A percentile compares a stretch with the other conserved stretches of the same genome.
Conservation (phyloP, 2,329 filamentous ascomycete genomes). For the Pyricularia grisea region DNA sequence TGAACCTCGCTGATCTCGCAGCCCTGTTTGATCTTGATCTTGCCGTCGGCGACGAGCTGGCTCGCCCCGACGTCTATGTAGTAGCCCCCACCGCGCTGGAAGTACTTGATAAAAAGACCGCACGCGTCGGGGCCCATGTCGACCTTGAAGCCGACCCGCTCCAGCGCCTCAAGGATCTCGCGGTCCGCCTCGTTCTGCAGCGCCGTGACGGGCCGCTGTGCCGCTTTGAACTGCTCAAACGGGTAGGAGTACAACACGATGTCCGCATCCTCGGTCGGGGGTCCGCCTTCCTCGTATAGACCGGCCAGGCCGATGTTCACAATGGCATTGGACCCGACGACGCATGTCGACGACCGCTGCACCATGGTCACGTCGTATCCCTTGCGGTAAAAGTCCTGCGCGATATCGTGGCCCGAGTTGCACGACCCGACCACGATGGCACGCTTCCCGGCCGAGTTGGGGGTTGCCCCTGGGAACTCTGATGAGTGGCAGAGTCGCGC, state of each 20-base stretch:
- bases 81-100: slow-evolving; percentile 51
- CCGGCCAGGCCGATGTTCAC: slow-evolving; percentile 33
- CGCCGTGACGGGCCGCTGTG: slow-evolving; percentile 33
- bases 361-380: slow-evolving; percentile 52
- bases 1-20: slow-evolving; percentile 38
- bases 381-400: slow-evolving; percentile 47
- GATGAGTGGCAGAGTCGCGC: slow-evolving; percentile 44
- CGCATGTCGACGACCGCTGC: slow-evolving; percentile 47
- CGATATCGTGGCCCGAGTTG: slow-evolving; percentile 51
- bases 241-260: slow-evolving; percentile 39
- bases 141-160: slow-evolving; percentile 46
- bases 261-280: slow-evolving; percentile 49
- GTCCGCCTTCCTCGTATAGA: slow-evolving; percentile 26
- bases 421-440: slow-evolving; percentile 48
- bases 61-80: slow-evolving; percentile 48
- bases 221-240: slow-evolving; percentile 37
- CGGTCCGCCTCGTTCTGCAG: slow-evolving; percentile 24
- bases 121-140: slow-evolving; percentile 45
- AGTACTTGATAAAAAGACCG: slow-evolving; percentile 49
- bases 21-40: slow-evolving; percentile 43
- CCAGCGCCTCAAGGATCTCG: slow-evolving; percentile 35
- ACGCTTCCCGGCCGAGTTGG: slow-evolving; percentile 30
- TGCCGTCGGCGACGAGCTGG: slow-evolving; percentile 44
- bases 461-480: slow-evolving; percentile 34
- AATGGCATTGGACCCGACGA: slow-evolving; percentile 37